Evolutionary conservation across 495 filamentous ascomycete genomes (phyloP).

Genomic region (Penicillium fimorum): DNA sequence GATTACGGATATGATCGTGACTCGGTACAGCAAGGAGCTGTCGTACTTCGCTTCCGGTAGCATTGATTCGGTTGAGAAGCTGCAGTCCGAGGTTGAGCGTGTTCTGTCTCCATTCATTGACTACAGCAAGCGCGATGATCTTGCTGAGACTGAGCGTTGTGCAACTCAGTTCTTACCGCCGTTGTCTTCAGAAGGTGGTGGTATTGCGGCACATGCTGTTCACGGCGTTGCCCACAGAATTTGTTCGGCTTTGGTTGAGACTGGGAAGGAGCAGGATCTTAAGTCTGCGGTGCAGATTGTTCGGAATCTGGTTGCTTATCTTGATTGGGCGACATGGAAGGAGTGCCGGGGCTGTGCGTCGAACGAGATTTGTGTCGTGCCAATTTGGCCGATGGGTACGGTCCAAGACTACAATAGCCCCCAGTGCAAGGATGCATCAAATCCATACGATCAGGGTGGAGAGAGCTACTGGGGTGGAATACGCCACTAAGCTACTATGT

Average conservation of each 20-base stretch:
- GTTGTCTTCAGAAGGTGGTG: conserved; percentile 5
- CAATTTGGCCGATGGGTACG: conserved; percentile 64
- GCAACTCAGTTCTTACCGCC: conserved; percentile 46
- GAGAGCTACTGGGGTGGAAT: conserved; percentile 40
- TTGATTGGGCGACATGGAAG: conserved; percentile 64
- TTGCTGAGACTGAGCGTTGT: conserved; percentile 47
- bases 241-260: conserved; percentile 50
- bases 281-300: conserved; percentile 29
- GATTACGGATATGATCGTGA: conserved; percentile 59
- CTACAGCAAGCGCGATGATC: conserved; percentile 37
- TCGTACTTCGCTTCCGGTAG: conserved; percentile 45
- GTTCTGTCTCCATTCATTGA: conserved; percentile 52
- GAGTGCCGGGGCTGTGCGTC: conserved; percentile 52
- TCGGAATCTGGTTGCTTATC: conserved; percentile 43
- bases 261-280: conserved; percentile 30
- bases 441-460: conserved; percentile 25
- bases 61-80: conserved; percentile 27
- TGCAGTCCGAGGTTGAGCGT: conserved; percentile 46
- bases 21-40: conserved; percentile 55
- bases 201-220: conserved; percentile 42
- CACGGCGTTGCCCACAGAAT: conserved; percentile 46
- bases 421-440: conserved; percentile 39
- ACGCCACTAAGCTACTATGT: neutral
- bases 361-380: conserved; percentile 63
- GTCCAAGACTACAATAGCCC: conserved; percentile 53